Conservation (phyloP, 2,329 filamentous ascomycete species). For the Coniochaeta prunicola region DNA sequence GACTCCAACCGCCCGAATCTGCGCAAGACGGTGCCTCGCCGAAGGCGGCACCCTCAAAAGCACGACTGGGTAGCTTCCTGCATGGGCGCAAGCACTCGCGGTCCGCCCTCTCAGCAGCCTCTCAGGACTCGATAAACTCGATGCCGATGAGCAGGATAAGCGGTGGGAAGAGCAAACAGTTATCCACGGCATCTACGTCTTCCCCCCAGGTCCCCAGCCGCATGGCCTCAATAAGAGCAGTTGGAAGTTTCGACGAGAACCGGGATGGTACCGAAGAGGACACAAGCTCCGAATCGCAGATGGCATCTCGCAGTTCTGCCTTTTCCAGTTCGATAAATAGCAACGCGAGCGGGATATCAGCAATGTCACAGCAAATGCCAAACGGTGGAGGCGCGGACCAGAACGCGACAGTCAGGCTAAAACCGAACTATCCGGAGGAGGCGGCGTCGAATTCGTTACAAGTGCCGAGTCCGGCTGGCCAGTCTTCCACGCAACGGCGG, state of each 20-base stretch:
- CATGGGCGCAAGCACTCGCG: slow-evolving; percentile 13
- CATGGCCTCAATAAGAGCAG: slow-evolving; percentile 43
- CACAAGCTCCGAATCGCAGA: slow-evolving; percentile 26
- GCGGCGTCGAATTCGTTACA: neutral
- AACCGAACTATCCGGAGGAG: slow-evolving; percentile 18
- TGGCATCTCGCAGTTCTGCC: slow-evolving; percentile 32
- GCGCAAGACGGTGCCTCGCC: neutral
- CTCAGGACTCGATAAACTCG: slow-evolving; percentile 26
- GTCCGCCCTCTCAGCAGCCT: slow-evolving; percentile 24
- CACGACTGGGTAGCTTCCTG: neutral
- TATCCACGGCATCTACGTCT: slow-evolving; percentile 11
- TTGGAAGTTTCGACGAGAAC: slow-evolving; percentile 44
- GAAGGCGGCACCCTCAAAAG: slow-evolving; percentile 12
- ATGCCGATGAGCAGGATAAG: slow-evolving; percentile 13
- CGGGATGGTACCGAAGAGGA: slow-evolving; percentile 24
- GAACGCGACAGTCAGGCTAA: slow-evolving; percentile 28
- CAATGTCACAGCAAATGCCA: slow-evolving; percentile 17
- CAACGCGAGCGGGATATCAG: slow-evolving; percentile 41
- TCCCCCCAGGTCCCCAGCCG: slow-evolving; percentile 18
- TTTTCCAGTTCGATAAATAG: slow-evolving; percentile 52
- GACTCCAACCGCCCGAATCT: neutral
- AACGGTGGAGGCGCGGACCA: slow-evolving; percentile 12
- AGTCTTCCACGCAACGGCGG: neutral
- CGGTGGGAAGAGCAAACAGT: slow-evolving; percentile 15
- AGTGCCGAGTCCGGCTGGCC: neutral